phyloP scores from a whole-genome alignment of 345 rosid species.

The Dipteronia dyeriana region DNA sequence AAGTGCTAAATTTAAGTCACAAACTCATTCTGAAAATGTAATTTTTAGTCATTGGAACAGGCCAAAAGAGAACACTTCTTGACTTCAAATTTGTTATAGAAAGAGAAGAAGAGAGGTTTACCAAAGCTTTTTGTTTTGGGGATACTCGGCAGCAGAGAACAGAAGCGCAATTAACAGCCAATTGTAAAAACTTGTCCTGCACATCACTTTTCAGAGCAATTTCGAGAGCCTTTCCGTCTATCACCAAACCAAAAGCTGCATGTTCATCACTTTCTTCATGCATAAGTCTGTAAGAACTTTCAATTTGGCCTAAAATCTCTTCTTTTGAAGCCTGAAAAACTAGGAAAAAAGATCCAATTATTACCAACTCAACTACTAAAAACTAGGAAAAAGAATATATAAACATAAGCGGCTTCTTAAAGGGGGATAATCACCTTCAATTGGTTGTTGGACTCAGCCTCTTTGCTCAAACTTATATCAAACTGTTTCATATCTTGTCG shows the following conservation, averaged over 20 bases:
- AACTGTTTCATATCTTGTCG: constrained; percentile 77
- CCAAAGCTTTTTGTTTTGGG: constrained; percentile 83
- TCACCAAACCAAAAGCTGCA: constrained; percentile 66
- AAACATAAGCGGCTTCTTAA: constrained; percentile 6
- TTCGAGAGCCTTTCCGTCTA: constrained; percentile 73
- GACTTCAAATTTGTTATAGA: neutral
- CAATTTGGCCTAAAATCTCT: constrained; percentile 50
- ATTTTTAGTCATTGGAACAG: neutral
- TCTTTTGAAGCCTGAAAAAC: constrained; percentile 56
- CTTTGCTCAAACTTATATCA: constrained; percentile 37
- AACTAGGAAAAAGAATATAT: constrained; percentile 11
- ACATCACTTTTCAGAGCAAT: constrained; percentile 56
- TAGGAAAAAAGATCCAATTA: constrained; percentile 14
- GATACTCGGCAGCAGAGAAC: constrained; percentile 89
- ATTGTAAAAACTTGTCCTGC: constrained; percentile 62
- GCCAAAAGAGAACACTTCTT: neutral
- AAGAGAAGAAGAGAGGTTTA: constrained; percentile 24
- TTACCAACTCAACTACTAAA: constrained; percentile 18
- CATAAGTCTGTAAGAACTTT: constrained; percentile 46
- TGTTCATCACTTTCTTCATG: constrained; percentile 41
- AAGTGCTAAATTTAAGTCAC: neutral
- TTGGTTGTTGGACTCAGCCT: constrained; percentile 30
- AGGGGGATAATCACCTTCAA: constrained; percentile 30
- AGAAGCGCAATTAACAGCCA: constrained; percentile 80
- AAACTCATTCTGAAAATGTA: neutral